Conservation (phyloP, 2,329 filamentous ascomycete genomes). For the Domatiomyces globalis region DNA sequence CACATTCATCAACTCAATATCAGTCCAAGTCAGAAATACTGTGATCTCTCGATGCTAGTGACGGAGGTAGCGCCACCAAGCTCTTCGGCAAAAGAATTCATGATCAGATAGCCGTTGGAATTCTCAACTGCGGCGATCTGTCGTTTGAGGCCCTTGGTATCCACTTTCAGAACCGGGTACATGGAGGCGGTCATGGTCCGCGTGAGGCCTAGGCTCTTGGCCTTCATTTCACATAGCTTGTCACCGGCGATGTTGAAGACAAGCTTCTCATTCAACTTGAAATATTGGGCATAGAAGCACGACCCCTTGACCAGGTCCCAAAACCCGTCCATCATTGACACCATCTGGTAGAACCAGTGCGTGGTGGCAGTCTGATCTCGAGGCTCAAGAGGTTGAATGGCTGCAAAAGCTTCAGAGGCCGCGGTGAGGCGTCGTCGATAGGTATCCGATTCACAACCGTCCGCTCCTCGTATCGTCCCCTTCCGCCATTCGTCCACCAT, state of each 20-base stretch:
- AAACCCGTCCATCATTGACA: neutral
- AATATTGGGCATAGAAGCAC: neutral
- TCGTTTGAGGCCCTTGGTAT: constrained; percentile 7
- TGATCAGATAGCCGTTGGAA: neutral
- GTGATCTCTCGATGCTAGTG: neutral
- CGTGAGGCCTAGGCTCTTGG: neutral
- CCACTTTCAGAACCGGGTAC: constrained; percentile 6
- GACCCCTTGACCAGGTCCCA: neutral
- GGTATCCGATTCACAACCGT: neutral
- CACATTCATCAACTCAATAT: too few relatives aligned
- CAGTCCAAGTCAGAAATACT: neutral
- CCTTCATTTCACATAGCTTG: constrained; percentile 22
- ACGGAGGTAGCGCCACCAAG: neutral
- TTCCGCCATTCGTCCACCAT: neutral
- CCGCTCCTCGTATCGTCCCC: neutral
- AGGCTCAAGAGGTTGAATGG: neutral
- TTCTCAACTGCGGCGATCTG: neutral
- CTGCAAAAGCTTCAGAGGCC: neutral
- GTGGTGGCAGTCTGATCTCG: neutral
- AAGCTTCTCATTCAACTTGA: neutral
- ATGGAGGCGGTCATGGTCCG: constrained; percentile 4
- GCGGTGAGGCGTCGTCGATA: neutral
- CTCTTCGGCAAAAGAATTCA: neutral
- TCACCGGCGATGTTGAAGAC: constrained; percentile 19
- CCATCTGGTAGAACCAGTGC: neutral